Evolutionary conservation across 192 early-diverging fungal species (phyloP), one percentile per base, ranked within the genome.

Genomic region (Umbelopsis isabellina): DNA sequence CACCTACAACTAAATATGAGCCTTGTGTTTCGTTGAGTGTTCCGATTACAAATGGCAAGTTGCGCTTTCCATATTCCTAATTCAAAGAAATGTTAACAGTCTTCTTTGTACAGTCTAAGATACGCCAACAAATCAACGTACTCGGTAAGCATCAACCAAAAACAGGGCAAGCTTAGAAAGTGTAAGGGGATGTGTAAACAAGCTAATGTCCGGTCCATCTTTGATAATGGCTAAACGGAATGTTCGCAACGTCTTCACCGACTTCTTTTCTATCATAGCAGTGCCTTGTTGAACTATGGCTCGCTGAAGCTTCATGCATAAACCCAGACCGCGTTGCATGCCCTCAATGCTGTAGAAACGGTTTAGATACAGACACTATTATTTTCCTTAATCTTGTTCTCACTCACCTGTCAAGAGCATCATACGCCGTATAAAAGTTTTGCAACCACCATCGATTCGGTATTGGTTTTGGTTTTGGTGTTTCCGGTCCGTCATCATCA

Each of bases 371-470:
- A 4, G 22, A 22, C 21, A 3, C 12, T 25, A n/a, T 0, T 7
- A 4, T 1, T 52, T 52, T 52, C 25, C 21, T 52, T 8, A 6
- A 52, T 9, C 0, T 67, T 50, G 7, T 51, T 20, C 20, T 37
- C 5, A 58, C 74, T 23, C 71, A 87, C 77, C 73, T 80, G 37
- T 85, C 85, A 18, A 98, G 77, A 7, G 97, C 89, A 72, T 98
- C 97, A 70, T 92, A 97, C 16, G 95, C 94, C 0, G 90, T 85
- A 79, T 89, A 98, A 77, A 97, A 98, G 27, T 94, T 93, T 30
- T 78, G 64, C 64, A 92, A 74, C 93, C 92, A 95, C 79, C 84
- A 85, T 7, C 66, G 70, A n/a, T 68, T 22, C 15, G 69, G 46
- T 6, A 6, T 30, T 6, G 41, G 30, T 23, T 71, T 67, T 51